Conservation (phyloP, 1,139 yeast species). For the Sugiyamaella xylanicola region DNA sequence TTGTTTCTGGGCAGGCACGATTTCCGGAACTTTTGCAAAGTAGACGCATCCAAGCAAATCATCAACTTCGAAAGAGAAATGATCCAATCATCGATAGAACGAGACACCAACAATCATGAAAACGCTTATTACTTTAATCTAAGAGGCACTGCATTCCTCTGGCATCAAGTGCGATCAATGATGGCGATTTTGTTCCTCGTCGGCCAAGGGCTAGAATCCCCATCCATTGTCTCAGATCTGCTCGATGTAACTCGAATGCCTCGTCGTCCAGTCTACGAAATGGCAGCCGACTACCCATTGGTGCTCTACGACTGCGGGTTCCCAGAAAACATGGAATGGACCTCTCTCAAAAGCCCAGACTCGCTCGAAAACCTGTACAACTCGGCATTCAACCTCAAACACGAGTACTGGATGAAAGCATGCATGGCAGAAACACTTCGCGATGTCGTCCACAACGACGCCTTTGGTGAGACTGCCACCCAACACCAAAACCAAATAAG, state of each 20-base stretch:
- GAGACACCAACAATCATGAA: conserved; percentile 25
- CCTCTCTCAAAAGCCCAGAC: conserved; percentile 28
- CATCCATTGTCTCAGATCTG: conserved; percentile 58
- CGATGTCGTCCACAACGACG: conserved; percentile 3
- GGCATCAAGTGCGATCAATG: conserved; percentile 99
- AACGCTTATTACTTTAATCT: conserved; percentile 67
- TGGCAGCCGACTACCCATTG: conserved; percentile 92
- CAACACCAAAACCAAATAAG: conserved; percentile 2
- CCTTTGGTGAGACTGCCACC: conserved; percentile 4
- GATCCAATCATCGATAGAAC: conserved; percentile 34
- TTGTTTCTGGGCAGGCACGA: conserved; percentile 77
- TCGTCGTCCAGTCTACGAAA: conserved; percentile 75
- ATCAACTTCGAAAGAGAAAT: conserved; percentile 69
- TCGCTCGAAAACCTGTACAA: conserved; percentile 30
- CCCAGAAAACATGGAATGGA: conserved; percentile 65
- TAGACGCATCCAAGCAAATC: conserved; percentile 93
- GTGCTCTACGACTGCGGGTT: conserved; percentile 86
- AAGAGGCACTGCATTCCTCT: conserved; percentile 86
- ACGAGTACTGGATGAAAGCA: conserved; percentile 42
- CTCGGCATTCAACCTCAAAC: conserved; percentile 38
- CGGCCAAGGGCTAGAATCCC: conserved; percentile 75
- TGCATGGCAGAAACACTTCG: conserved; percentile 36
- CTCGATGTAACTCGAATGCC: conserved; percentile 63
- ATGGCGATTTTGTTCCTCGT: conserved; percentile 76
- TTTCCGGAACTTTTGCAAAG: conserved; percentile 90